These are phyloP conservation scores for Acanthamoeba rhysodes DNA, from an alignment of 208 protist genomes.

Conservation along the genomic window DNA sequence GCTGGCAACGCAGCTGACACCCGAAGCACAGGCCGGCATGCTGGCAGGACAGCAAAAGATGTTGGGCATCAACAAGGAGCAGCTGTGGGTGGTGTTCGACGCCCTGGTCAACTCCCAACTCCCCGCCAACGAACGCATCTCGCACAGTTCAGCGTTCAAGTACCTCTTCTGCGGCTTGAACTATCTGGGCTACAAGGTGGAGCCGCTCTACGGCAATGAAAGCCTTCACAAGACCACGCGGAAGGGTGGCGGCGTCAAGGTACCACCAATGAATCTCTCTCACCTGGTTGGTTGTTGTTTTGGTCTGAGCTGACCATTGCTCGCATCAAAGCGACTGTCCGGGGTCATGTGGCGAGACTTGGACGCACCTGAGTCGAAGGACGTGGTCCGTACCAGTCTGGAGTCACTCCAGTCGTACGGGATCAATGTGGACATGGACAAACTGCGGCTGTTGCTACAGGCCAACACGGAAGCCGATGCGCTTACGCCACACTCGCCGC, in stretches of 20 bases:
- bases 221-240: conserved; percentile 32
- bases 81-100: conserved; percentile 61
- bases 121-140: conserved; percentile 3
- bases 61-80: conserved; percentile 61
- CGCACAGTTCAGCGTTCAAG: conserved; percentile 63
- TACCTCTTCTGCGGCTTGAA: conserved; percentile 55
- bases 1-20: conserved; percentile 49
- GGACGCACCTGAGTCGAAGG: conserved; percentile 50
- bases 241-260: conserved; percentile 44
- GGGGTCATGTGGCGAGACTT: conserved; percentile 56
- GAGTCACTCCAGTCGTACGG: conserved; percentile 49
- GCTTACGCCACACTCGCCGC: not conserved
- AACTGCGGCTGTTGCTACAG: conserved; percentile 15
- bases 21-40: not conserved
- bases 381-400: not conserved
- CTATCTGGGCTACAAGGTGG: conserved; percentile 65
- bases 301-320: not conserved
- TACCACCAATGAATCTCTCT: not conserved
- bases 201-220: conserved; percentile 58
- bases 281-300: not conserved
- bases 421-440: conserved; percentile 9
- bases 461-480: conserved; percentile 42
- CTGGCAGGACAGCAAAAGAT: conserved; percentile 60
- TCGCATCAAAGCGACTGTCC: not conserved
- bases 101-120: conserved; percentile 46